phyloP scores from a whole-genome alignment of 2,329 filamentous ascomycete species.

The Fusarium virguliforme region DNA sequence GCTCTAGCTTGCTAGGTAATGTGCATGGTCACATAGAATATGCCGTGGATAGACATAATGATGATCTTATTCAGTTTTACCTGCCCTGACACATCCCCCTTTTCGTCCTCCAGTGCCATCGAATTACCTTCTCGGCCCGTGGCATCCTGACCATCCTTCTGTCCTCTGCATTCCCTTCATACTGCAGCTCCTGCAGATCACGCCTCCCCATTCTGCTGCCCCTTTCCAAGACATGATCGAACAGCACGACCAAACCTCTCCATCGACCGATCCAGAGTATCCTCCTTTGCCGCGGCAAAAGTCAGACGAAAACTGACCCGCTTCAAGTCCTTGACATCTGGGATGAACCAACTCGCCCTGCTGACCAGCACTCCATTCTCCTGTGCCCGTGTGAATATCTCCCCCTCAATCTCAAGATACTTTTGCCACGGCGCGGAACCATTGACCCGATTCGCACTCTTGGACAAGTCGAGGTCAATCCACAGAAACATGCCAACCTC shows the following conservation, averaged over 20 bases:
- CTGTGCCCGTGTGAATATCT: background rate
- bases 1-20: slow-evolving; percentile 7
- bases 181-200: background rate
- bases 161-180: background rate
- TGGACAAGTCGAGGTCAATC: background rate
- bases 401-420: background rate
- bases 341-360: background rate
- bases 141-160: background rate
- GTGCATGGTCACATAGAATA: background rate
- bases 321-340: background rate
- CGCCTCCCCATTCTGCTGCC: background rate
- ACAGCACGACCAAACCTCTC: background rate
- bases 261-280: background rate
- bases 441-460: background rate
- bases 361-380: slow-evolving; percentile 1
- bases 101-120: too few species aligned
- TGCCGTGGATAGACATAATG: too few species aligned
- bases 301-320: background rate
- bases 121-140: background rate
- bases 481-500: slow-evolving; percentile 11
- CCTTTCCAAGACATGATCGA: background rate
- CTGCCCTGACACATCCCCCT: too few species aligned
- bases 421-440: background rate
- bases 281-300: background rate
- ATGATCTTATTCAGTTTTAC: too few species aligned